A percentile compares a stretch with the other conserved stretches of the same genome.
Evolutionary conservation across 1,284 basidiomycete species (phyloP).

Genomic region (Volvariella surrecta): DNA sequence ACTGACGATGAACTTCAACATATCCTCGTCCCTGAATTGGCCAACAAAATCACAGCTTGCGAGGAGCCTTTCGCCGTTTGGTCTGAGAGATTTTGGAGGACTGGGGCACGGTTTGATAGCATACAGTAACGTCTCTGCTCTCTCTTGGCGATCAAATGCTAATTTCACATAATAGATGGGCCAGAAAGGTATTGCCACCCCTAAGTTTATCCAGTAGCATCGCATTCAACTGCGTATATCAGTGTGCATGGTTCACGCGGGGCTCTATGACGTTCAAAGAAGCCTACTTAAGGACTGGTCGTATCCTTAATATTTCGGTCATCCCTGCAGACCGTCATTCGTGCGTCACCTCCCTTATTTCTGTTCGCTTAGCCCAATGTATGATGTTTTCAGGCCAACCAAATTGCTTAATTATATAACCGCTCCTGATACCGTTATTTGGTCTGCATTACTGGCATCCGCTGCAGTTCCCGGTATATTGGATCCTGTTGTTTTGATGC

Average conservation of each 20-base stretch:
- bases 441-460: conserved; percentile 72
- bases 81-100: conserved; percentile 75
- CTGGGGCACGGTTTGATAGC: conserved; percentile 92
- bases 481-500: conserved; percentile 88
- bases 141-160: conserved; percentile 3
- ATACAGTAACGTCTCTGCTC: conserved; percentile 30
- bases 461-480: conserved; percentile 82
- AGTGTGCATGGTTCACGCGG: conserved; percentile 80
- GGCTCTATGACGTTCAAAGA: conserved; percentile 96
- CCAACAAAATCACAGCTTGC: conserved; percentile 86
- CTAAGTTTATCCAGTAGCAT: neutral
- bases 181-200: conserved; percentile 59
- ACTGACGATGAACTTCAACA: conserved; percentile 83
- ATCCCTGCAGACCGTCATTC: conserved; percentile 93
- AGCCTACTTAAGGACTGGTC: conserved; percentile 88
- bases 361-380: conserved; percentile 6
- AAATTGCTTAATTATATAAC: conserved; percentile 95
- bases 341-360: conserved; percentile 34
- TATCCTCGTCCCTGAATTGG: conserved; percentile 76
- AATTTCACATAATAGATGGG: conserved; percentile 52
- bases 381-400: conserved; percentile 57
- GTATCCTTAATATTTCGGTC: conserved; percentile 92
- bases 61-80: conserved; percentile 78
- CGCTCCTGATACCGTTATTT: conserved; percentile 82
- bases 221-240: conserved; percentile 5